These are phyloP conservation scores for Sordaria brevicollis DNA, from an alignment of 495 filamentous ascomycete genomes.

Conservation along the genomic window DNA sequence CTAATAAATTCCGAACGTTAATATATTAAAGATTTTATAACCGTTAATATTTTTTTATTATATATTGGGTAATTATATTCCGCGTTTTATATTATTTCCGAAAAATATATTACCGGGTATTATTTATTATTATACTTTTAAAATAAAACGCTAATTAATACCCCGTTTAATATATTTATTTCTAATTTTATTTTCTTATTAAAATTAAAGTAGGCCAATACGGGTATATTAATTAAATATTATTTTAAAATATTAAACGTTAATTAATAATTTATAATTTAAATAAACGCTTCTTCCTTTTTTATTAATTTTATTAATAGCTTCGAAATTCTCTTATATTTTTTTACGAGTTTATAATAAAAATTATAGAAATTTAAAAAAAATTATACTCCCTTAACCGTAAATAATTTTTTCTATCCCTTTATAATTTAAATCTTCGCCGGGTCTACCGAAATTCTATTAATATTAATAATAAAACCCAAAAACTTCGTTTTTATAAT, in stretches of 20 bases:
- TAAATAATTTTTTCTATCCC: not conserved
- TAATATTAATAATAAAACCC: constrained; percentile 15
- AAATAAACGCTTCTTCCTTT: not conserved
- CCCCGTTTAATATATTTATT: not conserved
- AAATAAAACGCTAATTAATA: not conserved
- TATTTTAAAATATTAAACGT: not conserved
- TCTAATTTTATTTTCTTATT: too few relatives aligned
- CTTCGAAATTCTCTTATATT: not conserved
- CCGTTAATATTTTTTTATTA: not conserved
- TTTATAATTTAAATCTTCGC: not conserved
- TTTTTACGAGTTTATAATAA: not conserved
- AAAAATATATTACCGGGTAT: not conserved
- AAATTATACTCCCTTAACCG: constrained; percentile 1
- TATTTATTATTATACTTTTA: not conserved
- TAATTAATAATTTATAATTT: not conserved
- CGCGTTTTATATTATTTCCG: too few relatives aligned
- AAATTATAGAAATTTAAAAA: constrained; percentile 4
- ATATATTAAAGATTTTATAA: constrained; percentile 1
- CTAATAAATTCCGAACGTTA: too few relatives aligned
- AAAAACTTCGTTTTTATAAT: too few relatives aligned
- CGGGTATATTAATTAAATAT: not conserved
- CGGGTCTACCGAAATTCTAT: not conserved
- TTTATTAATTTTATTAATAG: not conserved
- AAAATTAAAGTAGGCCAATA: not conserved
- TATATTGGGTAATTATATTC: too few relatives aligned